A percentile compares a stretch with the other conserved stretches of the same genome.
phyloP scores from a whole-genome alignment of 2,329 filamentous ascomycete species.

The Fusarium pseudoanthophilum region DNA sequence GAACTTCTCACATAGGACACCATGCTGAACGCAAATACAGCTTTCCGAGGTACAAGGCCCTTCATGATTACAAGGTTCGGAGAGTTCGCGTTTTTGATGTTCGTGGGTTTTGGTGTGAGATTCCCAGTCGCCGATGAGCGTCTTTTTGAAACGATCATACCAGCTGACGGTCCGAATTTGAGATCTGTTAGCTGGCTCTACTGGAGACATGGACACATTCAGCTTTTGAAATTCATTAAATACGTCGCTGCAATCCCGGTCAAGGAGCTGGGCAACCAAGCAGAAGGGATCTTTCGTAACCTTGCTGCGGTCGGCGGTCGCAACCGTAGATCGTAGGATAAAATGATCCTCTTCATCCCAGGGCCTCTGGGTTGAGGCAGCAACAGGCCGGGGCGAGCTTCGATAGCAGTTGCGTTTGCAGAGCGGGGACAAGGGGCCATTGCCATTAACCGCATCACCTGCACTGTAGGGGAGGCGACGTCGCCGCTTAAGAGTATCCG shows the following conservation, averaged over 20 bases:
- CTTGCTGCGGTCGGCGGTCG: conserved; percentile 55
- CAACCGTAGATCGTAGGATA: conserved; percentile 59
- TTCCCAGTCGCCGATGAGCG: conserved; percentile 65
- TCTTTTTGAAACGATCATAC: conserved; percentile 68
- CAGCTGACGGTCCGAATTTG: conserved; percentile 60
- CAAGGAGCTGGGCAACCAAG: conserved; percentile 60
- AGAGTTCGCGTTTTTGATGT: conserved; percentile 66
- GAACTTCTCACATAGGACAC: conserved; percentile 77
- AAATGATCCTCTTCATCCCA: conserved; percentile 63
- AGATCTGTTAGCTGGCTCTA: conserved; percentile 44
- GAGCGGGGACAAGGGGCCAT: conserved; percentile 26
- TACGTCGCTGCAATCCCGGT: conserved; percentile 64
- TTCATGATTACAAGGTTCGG: conserved; percentile 75
- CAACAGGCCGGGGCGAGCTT: conserved; percentile 37
- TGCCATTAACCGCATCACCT: conserved; percentile 26
- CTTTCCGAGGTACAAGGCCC: conserved; percentile 70
- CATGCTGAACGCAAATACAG: conserved; percentile 71
- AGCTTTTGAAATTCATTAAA: conserved; percentile 48
- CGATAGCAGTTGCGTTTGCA: conserved; percentile 58
- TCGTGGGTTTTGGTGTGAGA: conserved; percentile 65
- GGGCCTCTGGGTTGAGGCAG: conserved; percentile 31
- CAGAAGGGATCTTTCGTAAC: conserved; percentile 59
- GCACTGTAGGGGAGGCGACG: conserved; percentile 24
- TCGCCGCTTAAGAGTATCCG: conserved; percentile 47
- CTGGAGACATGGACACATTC: conserved; percentile 41